phyloP scores from a whole-genome alignment of 768 basidiomycete species.

The Gloeopeniophorella convolvens region DNA sequence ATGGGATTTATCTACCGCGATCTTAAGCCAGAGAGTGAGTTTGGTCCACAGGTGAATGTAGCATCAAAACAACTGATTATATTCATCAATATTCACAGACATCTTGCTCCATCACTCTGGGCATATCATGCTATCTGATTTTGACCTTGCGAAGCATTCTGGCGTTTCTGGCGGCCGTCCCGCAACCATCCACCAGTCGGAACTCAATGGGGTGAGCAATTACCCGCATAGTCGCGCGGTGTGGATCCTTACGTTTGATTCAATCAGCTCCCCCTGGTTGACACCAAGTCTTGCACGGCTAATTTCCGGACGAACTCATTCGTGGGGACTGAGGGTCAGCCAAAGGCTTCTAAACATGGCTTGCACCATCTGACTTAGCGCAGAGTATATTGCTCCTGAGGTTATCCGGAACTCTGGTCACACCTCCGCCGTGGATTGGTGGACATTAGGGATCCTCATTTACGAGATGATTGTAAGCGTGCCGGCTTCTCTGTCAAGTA shows the following conservation, averaged over 20 bases:
- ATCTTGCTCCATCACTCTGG: constrained; percentile 96
- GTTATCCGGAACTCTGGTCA: constrained; percentile 96
- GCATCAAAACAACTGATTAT: constrained; percentile 16
- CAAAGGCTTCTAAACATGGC: neutral
- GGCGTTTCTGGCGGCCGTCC: constrained; percentile 80
- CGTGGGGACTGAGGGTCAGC: constrained; percentile 93
- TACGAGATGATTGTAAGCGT: constrained; percentile 97
- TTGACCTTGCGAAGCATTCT: constrained; percentile 96
- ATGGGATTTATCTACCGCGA: constrained; percentile 99
- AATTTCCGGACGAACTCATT: constrained; percentile 99
- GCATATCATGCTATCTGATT: constrained; percentile 99
- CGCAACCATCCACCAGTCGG: constrained; percentile 78
- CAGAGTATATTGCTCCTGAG: constrained; percentile 99
- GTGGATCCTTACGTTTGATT: constrained; percentile 15
- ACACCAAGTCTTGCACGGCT: constrained; percentile 95
- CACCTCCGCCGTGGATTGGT: constrained; percentile 98
- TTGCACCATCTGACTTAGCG: constrained; percentile 20
- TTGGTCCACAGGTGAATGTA: neutral
- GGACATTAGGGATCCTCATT: constrained; percentile 96
- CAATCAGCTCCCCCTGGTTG: constrained; percentile 78
- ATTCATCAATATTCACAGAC: constrained; percentile 51
- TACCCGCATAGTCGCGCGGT: neutral
- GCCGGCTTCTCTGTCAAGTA: neutral
- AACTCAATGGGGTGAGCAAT: constrained; percentile 76
- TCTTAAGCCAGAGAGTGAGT: constrained; percentile 98